These are phyloP conservation scores for Cornus controversa DNA, from an alignment of 148 eudicot species.

Conservation along the genomic window DNA sequence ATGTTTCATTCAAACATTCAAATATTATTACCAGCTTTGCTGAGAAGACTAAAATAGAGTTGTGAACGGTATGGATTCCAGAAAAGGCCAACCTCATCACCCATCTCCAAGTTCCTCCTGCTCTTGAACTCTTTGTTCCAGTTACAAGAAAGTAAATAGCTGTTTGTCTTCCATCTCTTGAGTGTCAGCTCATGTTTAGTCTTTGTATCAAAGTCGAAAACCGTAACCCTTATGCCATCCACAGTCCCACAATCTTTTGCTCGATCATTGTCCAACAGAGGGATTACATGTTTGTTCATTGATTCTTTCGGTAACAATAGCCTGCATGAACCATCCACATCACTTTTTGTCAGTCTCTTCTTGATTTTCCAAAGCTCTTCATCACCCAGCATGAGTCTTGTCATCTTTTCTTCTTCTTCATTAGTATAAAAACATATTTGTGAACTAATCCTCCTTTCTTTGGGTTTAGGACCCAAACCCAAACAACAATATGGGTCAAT, in stretches of 20 bases:
- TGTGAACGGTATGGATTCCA: neutral
- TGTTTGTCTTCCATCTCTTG: slow-evolving; percentile 3
- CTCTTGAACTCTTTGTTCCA: neutral
- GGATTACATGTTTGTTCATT: neutral
- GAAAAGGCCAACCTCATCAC: slow-evolving; percentile 12
- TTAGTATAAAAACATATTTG: too few relatives aligned
- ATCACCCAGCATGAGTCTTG: neutral
- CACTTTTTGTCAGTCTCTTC: slow-evolving; percentile 4
- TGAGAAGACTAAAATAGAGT: slow-evolving; percentile 9
- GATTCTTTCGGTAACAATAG: neutral
- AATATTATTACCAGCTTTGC: too few relatives aligned
- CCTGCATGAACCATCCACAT: neutral
- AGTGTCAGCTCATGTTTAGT: neutral
- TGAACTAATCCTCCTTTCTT: neutral
- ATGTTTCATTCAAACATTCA: too few relatives aligned
- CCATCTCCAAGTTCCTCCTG: neutral
- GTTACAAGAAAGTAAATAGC: neutral
- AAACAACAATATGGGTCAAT: too few relatives aligned
- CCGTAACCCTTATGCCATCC: neutral
- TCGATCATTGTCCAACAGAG: neutral
- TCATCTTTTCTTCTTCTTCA: neutral
- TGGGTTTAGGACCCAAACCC: neutral
- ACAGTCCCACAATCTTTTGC: neutral
- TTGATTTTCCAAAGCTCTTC: slow-evolving; percentile 6
- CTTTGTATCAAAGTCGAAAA: neutral